phyloP scores from a whole-genome alignment of 2,329 filamentous ascomycete genomes.

The Coniochaeta sp. region DNA sequence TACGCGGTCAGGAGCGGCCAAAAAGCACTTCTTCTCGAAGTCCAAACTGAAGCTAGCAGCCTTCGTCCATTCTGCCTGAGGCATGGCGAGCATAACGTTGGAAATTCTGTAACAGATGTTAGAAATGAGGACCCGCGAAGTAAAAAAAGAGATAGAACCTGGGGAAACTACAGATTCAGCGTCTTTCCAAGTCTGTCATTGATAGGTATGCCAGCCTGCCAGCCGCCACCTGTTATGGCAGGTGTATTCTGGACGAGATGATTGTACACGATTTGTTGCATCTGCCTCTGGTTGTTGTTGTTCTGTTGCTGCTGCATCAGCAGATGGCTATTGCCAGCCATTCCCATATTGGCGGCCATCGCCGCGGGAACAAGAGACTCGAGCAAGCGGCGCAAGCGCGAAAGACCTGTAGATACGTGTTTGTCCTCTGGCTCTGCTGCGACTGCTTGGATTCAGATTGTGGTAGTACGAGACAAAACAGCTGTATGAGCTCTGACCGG shows the following conservation, averaged over 20 bases:
- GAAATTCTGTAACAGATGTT: slow-evolving; percentile 32
- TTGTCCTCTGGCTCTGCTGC: background rate
- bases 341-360: slow-evolving; percentile 56
- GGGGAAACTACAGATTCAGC: slow-evolving; percentile 22
- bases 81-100: slow-evolving; percentile 40
- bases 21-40: slow-evolving; percentile 40
- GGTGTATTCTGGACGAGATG: slow-evolving; percentile 17
- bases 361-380: slow-evolving; percentile 26
- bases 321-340: slow-evolving; percentile 39
- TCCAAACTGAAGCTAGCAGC: slow-evolving; percentile 32
- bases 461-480: background rate
- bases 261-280: slow-evolving; percentile 8
- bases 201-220: slow-evolving; percentile 23
- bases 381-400: slow-evolving; percentile 6
- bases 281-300: slow-evolving; percentile 3
- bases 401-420: background rate
- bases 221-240: slow-evolving; percentile 14
- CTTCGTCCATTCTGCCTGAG: slow-evolving; percentile 29
- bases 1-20: slow-evolving; percentile 41
- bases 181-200: slow-evolving; percentile 23
- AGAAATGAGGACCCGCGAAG: background rate
- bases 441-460: background rate
- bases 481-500: background rate
- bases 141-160: background rate
- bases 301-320: slow-evolving; percentile 27